phyloP scores from a whole-genome alignment of 176 grass and related monocot genomes.

The Oropetium thomaeum region DNA sequence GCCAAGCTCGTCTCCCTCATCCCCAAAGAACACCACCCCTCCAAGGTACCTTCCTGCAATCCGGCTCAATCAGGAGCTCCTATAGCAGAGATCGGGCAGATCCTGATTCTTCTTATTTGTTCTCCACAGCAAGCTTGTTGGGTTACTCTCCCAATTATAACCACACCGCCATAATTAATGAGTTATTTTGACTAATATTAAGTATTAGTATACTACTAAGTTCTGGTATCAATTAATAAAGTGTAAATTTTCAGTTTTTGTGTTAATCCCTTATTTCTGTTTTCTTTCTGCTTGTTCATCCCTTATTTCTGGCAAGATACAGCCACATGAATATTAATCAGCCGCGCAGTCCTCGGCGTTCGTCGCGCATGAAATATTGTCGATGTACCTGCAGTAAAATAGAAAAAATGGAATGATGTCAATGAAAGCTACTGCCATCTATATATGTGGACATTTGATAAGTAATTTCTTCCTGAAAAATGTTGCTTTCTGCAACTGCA shows the following conservation, averaged over 20 bases:
- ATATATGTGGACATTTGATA: background rate
- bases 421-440: background rate
- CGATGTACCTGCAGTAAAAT: background rate
- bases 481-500: background rate
- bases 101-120: background rate
- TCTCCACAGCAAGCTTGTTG: background rate
- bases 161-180: background rate
- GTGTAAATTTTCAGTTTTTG: background rate
- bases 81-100: background rate
- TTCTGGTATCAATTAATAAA: background rate
- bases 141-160: background rate
- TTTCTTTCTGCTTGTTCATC: background rate
- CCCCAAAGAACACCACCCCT: slow-evolving; percentile 39
- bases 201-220: background rate
- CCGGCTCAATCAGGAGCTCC: background rate
- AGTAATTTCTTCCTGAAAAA: slow-evolving; percentile 21
- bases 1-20: slow-evolving; percentile 62
- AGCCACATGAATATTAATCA: background rate
- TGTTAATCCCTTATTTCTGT: no score
- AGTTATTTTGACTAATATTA: background rate
- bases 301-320: background rate
- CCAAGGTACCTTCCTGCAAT: slow-evolving; percentile 33
- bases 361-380: slow-evolving; percentile 24
- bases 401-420: slow-evolving; percentile 4
- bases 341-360: background rate